These are phyloP conservation scores for Filobasidium floriforme DNA, from an alignment of 768 basidiomycete species.

Conservation along the genomic window DNA sequence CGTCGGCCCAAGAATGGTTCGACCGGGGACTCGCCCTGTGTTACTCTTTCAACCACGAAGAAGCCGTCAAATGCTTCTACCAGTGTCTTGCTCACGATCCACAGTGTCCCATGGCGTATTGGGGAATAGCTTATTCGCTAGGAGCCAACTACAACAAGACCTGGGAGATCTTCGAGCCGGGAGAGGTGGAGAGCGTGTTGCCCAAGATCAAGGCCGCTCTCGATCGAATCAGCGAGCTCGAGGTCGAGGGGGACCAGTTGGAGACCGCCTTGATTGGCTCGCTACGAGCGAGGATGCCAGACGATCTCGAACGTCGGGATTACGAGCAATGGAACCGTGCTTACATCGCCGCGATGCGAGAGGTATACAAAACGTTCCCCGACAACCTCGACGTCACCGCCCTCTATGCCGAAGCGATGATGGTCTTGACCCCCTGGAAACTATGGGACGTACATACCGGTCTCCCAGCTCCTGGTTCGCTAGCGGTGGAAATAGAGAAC, in stretches of 20 bases:
- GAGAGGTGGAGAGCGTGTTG: slow-evolving; percentile 19
- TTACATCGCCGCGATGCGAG: slow-evolving; percentile 29
- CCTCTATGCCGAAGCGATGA: slow-evolving; percentile 32
- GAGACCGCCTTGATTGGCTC: slow-evolving; percentile 27
- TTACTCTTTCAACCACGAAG: slow-evolving; percentile 35
- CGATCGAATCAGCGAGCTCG: neutral
- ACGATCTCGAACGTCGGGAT: slow-evolving; percentile 20
- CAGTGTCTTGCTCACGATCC: slow-evolving; percentile 28
- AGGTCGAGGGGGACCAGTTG: slow-evolving; percentile 12
- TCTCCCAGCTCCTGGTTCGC: slow-evolving; percentile 21
- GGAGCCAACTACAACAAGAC: slow-evolving; percentile 39
- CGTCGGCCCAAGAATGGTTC: slow-evolving; percentile 34
- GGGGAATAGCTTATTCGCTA: slow-evolving; percentile 33
- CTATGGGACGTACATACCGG: slow-evolving; percentile 37
- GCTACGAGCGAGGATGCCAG: slow-evolving; percentile 24
- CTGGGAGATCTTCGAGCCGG: slow-evolving; percentile 28
- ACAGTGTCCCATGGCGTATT: slow-evolving; percentile 29
- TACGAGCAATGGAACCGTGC: slow-evolving; percentile 23
- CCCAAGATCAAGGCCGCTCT: slow-evolving; percentile 20
- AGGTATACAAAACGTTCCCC: slow-evolving; percentile 25
- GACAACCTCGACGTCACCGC: slow-evolving; percentile 32
- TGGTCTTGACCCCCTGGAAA: slow-evolving; percentile 34
- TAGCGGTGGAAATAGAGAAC: slow-evolving; percentile 20
- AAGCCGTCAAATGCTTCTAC: slow-evolving; percentile 30
- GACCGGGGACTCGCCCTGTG: slow-evolving; percentile 32